Percentiles rank a stretch among this genome's conserved stretches.
Conservation (phyloP, 345 rosid genomes). For the Melaleuca quinquenervia region DNA sequence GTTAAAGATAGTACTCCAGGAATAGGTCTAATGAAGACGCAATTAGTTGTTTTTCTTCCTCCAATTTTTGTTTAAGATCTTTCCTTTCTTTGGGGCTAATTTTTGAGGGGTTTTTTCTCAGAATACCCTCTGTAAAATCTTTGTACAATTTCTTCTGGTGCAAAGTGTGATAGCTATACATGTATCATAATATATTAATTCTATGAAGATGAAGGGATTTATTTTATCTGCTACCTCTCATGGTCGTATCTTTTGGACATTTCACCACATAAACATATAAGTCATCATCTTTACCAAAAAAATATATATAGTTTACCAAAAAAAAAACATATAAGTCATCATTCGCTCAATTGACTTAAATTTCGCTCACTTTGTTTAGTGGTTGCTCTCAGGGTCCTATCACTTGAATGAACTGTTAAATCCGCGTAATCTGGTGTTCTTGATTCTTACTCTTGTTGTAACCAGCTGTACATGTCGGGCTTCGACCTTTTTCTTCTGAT, state of each 20-base stretch:
- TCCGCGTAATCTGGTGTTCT: conserved; percentile 23
- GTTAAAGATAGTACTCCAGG: conserved; percentile 8
- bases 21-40: not conserved
- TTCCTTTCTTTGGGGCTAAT: not conserved
- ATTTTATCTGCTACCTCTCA: not conserved
- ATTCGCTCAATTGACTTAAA: not conserved
- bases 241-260: not conserved
- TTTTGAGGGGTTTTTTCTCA: conserved; percentile 8
- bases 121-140: conserved; percentile 1
- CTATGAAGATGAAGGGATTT: conserved; percentile 12
- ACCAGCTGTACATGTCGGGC: conserved; percentile 70
- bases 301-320: too few relatives aligned
- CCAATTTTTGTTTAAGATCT: not conserved
- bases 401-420: conserved; percentile 3
- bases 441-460: conserved; percentile 42
- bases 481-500: not conserved
- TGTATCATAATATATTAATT: conserved; percentile 21
- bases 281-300: too few relatives aligned
- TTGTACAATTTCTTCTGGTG: conserved; percentile 26
- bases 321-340: not conserved
- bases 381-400: not conserved
- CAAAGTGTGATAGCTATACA: conserved; percentile 16
- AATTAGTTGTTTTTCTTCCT: not conserved
- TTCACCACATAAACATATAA: not conserved
- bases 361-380: not conserved